Conservation (phyloP, 2,329 filamentous ascomycete genomes). For the Fonsecaea pedrosoi region DNA sequence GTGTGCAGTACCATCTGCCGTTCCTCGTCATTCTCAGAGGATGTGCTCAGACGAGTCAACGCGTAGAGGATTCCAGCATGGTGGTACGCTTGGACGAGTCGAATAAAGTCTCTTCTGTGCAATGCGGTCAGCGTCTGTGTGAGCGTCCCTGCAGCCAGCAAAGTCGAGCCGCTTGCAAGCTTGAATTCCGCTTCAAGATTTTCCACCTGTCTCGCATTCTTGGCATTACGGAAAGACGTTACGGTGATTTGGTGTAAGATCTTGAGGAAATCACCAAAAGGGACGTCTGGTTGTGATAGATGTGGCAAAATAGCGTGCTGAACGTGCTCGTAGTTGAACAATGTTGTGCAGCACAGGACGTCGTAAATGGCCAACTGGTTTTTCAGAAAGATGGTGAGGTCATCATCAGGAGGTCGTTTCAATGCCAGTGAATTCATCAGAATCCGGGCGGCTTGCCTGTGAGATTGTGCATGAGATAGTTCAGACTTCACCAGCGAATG, state of each 20-base stretch:
- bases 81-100: slow-evolving; percentile 9
- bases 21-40: not conserved
- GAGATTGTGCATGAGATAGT: slow-evolving; percentile 6
- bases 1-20: not conserved
- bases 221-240: not conserved
- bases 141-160: slow-evolving; percentile 8
- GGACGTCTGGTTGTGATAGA: slow-evolving; percentile 7
- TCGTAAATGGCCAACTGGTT: slow-evolving; percentile 16
- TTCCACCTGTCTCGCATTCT: not conserved
- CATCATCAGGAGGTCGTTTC: not conserved
- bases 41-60: not conserved
- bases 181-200: slow-evolving; percentile 5
- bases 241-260: not conserved
- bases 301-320: slow-evolving; percentile 8
- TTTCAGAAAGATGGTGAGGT: slow-evolving; percentile 13
- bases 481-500: slow-evolving; percentile 7
- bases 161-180: slow-evolving; percentile 7
- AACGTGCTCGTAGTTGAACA: slow-evolving; percentile 13
- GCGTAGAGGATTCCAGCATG: slow-evolving; percentile 10
- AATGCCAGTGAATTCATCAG: not conserved
- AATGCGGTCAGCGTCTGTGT: not conserved
- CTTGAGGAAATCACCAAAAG: slow-evolving; percentile 1
- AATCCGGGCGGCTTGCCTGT: not conserved
- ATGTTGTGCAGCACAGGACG: slow-evolving; percentile 17
- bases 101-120: not conserved